phyloP scores from a whole-genome alignment of 2,329 filamentous ascomycete species.

The Diaporthe citriasiana region DNA sequence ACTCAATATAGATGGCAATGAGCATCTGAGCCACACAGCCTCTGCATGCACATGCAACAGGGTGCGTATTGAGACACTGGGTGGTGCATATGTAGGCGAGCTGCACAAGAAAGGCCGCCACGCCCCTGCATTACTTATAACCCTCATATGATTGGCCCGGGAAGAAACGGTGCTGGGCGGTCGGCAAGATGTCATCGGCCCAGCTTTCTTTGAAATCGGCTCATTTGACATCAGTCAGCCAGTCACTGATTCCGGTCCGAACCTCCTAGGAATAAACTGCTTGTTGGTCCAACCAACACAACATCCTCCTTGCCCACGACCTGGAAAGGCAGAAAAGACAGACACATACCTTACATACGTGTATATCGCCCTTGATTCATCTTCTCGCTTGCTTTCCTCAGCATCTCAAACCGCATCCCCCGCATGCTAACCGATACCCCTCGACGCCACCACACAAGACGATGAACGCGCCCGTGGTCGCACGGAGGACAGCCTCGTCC shows the following conservation, averaged over 20 bases:
- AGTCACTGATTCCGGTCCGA: slow-evolving; percentile 6
- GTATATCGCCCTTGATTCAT: not conserved
- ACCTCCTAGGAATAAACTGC: not conserved
- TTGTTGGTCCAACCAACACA: slow-evolving; percentile 21
- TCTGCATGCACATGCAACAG: not conserved
- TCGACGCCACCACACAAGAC: slow-evolving; percentile 22
- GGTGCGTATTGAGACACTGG: no score
- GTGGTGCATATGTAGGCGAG: no score
- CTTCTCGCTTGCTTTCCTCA: slow-evolving; percentile 3
- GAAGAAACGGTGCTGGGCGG: slow-evolving; percentile 24
- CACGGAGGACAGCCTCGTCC: slow-evolving; percentile 53
- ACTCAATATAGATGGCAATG: not conserved
- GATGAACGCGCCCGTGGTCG: slow-evolving; percentile 60
- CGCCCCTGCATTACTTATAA: slow-evolving; percentile 1
- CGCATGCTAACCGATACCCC: not conserved
- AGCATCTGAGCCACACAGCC: not conserved
- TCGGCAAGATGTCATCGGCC: slow-evolving; percentile 29
- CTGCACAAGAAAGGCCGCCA: not conserved
- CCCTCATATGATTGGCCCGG: slow-evolving; percentile 23
- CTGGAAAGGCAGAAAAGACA: not conserved
- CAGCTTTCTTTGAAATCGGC: slow-evolving; percentile 34
- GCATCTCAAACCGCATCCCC: slow-evolving; percentile 1
- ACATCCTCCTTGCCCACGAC: not conserved
- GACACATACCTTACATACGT: not conserved
- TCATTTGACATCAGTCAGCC: slow-evolving; percentile 35